Evolutionary conservation across 257 asterid genomes (phyloP).

Genomic region (Capsicum pubescens): DNA sequence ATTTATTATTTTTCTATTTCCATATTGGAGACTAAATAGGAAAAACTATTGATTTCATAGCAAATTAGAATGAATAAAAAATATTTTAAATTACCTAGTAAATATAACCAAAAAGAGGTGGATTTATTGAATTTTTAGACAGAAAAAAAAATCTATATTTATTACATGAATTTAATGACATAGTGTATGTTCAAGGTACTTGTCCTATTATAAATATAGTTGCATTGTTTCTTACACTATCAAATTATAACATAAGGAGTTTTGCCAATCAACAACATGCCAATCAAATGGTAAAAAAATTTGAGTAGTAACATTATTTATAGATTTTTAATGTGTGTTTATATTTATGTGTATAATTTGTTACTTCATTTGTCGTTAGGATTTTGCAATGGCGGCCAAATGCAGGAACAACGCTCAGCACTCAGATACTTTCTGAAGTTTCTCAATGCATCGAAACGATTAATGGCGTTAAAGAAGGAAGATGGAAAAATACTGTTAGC

Average conservation of each 20-base stretch:
- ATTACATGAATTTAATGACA: background rate
- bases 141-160: background rate
- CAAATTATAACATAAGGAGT: background rate
- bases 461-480: constrained; percentile 90
- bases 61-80: background rate
- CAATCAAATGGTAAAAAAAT: constrained; percentile 9
- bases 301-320: background rate
- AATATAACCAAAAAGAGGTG: background rate
- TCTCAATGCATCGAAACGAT: constrained; percentile 91
- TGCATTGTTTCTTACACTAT: background rate
- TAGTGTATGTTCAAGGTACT: background rate
- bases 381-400: constrained; percentile 97
- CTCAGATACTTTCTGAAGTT: constrained; percentile 83
- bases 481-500: constrained; percentile 89
- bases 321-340: background rate
- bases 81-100: background rate
- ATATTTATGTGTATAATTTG: background rate
- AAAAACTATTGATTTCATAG: background rate
- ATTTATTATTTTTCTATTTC: background rate
- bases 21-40: background rate
- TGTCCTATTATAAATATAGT: background rate
- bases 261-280: background rate
- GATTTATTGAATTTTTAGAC: background rate
- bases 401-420: constrained; percentile 83
- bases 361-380: constrained; percentile 46